Evolutionary conservation across 2,329 filamentous ascomycete species (phyloP), one percentile per base, ranked within the genome.

Genomic region (Fusarium graminum): DNA sequence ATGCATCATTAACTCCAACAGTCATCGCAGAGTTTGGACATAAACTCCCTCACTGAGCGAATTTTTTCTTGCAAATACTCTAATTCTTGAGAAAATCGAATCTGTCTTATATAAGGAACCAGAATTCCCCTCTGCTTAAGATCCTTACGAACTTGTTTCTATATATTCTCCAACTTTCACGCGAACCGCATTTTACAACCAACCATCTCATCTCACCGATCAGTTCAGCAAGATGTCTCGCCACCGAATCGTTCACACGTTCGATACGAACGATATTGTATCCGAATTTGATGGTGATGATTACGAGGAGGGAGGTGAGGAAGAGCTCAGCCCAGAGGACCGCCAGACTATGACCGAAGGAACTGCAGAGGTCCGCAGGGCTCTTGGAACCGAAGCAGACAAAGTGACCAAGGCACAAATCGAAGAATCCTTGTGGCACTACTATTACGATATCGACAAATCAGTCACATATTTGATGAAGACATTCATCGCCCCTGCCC

Each of bases 391-490:
- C 11, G 82, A 86, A 61, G 81, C 84, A 30, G 80, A 80, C 66
- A 88, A 86, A 63, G 83, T 90, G 70, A 85, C 83, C 34, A 80
- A 77, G 43, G 77, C 74, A 36, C 90, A 97, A 74, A 94, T 97
- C 64, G 88, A 97, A 76, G 94, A 98, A 63, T 87, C 94, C 0
- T 79, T 99, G 16, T 98, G 93, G 93, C 88, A 99, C 78, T 97
- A 97, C 78, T 98, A 94, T 77, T 98, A 94, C 76, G 94, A 99
- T 72, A 84, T 97, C 29, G 90, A 89, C 57, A 97, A 97, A 78
- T 88, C 92, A 1, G 90, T 96, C 36, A 84, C 86, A 56, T 97
- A 96, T 74, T 79, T 99, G 58, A 86, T 88, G 65, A 91, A 89
- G 83, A 89, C 83, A 30, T 86, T 81, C 67, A 80, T 87, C 68